Evolutionary conservation across 176 grass and related monocot species (phyloP).

Genomic region (Zea luxurians): DNA sequence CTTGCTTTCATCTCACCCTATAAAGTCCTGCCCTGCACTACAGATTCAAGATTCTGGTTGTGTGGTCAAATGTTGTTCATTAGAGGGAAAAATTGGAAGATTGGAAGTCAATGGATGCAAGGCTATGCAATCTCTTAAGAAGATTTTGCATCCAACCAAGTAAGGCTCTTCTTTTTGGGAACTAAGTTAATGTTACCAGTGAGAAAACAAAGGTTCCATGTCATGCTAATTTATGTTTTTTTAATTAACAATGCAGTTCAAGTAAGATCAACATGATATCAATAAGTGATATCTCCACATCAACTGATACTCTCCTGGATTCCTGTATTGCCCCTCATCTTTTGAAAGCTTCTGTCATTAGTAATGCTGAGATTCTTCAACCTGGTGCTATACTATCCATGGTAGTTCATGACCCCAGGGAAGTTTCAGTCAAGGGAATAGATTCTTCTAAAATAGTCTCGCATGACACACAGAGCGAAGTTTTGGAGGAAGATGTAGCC

Average conservation of each 20-base stretch:
- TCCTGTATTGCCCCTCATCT: constrained; percentile 27
- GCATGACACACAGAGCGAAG: constrained; percentile 36
- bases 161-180: constrained; percentile 28
- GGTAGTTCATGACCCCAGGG: constrained; percentile 74
- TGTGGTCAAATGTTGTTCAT: constrained; percentile 47
- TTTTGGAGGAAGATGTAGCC: constrained; percentile 38
- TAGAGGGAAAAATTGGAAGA: constrained; percentile 72
- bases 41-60: constrained; percentile 56
- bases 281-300: constrained; percentile 36
- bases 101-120: constrained; percentile 77
- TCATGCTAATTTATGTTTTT: constrained; percentile 19
- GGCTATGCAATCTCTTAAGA: constrained; percentile 61
- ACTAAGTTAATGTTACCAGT: neutral
- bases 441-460: constrained; percentile 30
- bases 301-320: constrained; percentile 26
- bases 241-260: constrained; percentile 29
- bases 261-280: constrained; percentile 36
- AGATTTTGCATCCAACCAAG: constrained; percentile 58
- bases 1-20: constrained; percentile 6
- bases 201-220: constrained; percentile 2
- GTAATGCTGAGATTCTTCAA: constrained; percentile 55
- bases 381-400: constrained; percentile 65
- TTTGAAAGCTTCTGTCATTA: constrained; percentile 45
- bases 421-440: constrained; percentile 37
- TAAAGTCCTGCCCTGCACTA: constrained; percentile 27